A percentile compares a stretch with the other conserved stretches of the same genome.
These are phyloP conservation scores for Dacryopinax spathularia DNA, from an alignment of 768 basidiomycete genomes.

Conservation along the genomic window DNA sequence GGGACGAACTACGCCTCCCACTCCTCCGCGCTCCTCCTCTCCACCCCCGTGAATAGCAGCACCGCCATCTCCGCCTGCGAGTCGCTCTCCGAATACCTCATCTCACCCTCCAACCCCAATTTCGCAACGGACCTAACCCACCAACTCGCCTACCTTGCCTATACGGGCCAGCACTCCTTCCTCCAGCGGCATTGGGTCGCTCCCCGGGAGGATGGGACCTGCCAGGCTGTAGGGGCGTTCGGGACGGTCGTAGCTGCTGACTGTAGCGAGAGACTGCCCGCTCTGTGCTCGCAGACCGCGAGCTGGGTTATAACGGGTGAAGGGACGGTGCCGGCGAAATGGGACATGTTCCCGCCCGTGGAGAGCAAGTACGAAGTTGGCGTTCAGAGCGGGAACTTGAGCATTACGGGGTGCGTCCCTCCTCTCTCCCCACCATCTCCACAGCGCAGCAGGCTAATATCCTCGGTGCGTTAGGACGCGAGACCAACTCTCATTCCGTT, in stretches of 20 bases:
- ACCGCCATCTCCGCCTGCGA: conserved; percentile 6
- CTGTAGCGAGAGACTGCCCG: conserved; percentile 3
- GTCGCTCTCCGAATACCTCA: conserved; percentile 6
- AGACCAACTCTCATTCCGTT: conserved; percentile 36
- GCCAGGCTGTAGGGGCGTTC: background rate
- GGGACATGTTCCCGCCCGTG: background rate
- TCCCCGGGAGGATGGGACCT: background rate
- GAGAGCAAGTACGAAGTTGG: background rate
- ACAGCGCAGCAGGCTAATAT: no score
- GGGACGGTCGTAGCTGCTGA: background rate
- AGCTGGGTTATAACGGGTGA: background rate
- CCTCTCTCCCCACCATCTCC: background rate
- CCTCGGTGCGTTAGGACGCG: conserved; percentile 24
- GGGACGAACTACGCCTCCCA: conserved; percentile 12
- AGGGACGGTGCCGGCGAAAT: background rate
- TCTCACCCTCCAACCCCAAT: background rate
- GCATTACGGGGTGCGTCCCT: conserved; percentile 5
- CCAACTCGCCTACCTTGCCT: conserved; percentile 1
- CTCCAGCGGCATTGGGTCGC: conserved; percentile 11
- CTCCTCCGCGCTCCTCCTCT: conserved; percentile 8
- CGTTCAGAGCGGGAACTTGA: background rate
- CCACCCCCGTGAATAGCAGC: background rate
- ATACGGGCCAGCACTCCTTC: background rate
- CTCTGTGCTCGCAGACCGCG: conserved; percentile 9
- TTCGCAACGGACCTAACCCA: conserved; percentile 5